Evolutionary conservation across 208 protist species (phyloP).

Genomic region (Trypanosoma scelopori): DNA sequence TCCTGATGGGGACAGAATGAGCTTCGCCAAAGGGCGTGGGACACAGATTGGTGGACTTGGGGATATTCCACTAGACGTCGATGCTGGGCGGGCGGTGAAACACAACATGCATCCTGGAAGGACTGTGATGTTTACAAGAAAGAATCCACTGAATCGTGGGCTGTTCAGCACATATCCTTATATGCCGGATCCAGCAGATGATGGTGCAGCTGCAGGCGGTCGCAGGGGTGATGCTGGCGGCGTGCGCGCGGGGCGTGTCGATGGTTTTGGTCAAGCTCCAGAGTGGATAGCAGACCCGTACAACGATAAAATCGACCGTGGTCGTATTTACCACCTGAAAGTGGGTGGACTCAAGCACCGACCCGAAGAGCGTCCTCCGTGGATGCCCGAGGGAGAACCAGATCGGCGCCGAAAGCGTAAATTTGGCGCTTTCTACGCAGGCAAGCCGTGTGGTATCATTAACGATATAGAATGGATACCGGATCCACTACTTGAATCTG

Average conservation of each 20-base stretch:
- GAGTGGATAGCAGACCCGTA: constrained; percentile 88
- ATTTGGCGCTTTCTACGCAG: constrained; percentile 73
- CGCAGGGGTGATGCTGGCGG: constrained; percentile 33
- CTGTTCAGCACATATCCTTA: constrained; percentile 79
- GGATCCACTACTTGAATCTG: constrained; percentile 71
- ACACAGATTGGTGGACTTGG: constrained; percentile 60
- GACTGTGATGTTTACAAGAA: constrained; percentile 66
- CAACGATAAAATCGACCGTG: constrained; percentile 63
- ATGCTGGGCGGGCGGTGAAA: constrained; percentile 52
- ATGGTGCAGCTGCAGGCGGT: constrained; percentile 14
- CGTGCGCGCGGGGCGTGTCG: constrained; percentile 67
- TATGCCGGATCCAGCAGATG: constrained; percentile 63
- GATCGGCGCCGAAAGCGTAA: constrained; percentile 46
- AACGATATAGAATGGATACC: constrained; percentile 83
- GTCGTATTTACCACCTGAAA: constrained; percentile 75
- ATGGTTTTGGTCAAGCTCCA: constrained; percentile 63
- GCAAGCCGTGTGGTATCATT: constrained; percentile 68
- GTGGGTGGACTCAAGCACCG: constrained; percentile 58
- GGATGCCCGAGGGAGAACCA: constrained; percentile 82
- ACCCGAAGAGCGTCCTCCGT: constrained; percentile 51
- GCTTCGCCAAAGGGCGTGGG: constrained; percentile 63
- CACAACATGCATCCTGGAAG: constrained; percentile 41
- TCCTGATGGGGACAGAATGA: constrained; percentile 76
- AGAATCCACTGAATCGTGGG: constrained; percentile 72
- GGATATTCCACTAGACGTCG: constrained; percentile 65